Evolutionary conservation across 192 early-diverging fungal species (phyloP).

Genomic region (Entomortierella lignicola): DNA sequence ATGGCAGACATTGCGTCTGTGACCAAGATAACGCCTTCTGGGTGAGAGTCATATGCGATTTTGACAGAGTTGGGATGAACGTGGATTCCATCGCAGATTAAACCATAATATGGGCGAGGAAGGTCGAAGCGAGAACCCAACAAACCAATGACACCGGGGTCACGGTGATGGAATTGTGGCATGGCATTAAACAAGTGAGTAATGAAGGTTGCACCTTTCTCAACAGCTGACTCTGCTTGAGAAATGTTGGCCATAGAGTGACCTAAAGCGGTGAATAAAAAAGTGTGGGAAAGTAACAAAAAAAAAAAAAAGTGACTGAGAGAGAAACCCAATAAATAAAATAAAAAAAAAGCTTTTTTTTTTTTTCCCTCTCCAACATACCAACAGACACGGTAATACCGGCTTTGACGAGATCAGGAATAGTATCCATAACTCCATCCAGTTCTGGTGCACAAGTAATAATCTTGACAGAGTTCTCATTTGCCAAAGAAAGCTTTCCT

Average conservation of each 20-base stretch:
- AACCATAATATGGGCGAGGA: constrained; percentile 82
- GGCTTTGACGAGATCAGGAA: constrained; percentile 70
- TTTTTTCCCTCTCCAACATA: constrained; percentile 16
- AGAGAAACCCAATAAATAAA: neutral
- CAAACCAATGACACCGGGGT: constrained; percentile 84
- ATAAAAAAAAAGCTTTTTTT: neutral
- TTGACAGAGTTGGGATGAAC: constrained; percentile 84
- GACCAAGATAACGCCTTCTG: constrained; percentile 79
- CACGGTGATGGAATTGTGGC: constrained; percentile 89
- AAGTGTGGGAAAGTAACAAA: neutral
- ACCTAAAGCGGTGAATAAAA: too few relatives aligned
- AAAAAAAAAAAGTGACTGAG: neutral
- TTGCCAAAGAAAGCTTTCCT: constrained; percentile 33
- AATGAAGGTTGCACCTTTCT: constrained; percentile 75
- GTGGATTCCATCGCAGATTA: constrained; percentile 88
- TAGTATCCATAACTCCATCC: constrained; percentile 73
- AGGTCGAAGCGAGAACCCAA: constrained; percentile 67
- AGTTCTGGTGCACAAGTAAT: constrained; percentile 86
- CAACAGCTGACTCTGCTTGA: constrained; percentile 70
- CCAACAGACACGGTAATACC: constrained; percentile 77
- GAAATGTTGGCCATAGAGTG: constrained; percentile 76
- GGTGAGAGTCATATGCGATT: constrained; percentile 86
- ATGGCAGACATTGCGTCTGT: constrained; percentile 86
- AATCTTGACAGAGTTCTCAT: constrained; percentile 69
- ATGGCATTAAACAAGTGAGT: constrained; percentile 92